Percentiles rank a stretch among this genome's conserved stretches.
These are phyloP conservation scores for Tetrahymena thermophila DNA, from an alignment of 73 alveolate genomes.

Conservation along the genomic window DNA sequence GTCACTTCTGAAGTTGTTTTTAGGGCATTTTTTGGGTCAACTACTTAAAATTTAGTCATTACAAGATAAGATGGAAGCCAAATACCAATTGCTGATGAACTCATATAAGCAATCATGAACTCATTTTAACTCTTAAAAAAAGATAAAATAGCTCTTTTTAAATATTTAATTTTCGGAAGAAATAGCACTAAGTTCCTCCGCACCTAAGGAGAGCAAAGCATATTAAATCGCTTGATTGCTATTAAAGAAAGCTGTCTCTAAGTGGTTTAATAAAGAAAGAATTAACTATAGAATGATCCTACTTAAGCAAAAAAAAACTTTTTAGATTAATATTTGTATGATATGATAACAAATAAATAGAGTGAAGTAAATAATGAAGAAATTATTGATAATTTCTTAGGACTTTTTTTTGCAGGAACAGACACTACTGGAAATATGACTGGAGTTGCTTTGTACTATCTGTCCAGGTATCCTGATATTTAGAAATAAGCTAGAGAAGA, in stretches of 20 bases:
- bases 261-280: neutral
- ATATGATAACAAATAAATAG: neutral
- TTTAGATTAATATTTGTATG: neutral
- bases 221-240: neutral
- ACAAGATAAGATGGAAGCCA: neutral
- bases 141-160: neutral
- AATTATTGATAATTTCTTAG: neutral
- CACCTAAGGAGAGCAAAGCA: neutral
- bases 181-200: neutral
- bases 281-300: neutral
- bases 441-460: neutral
- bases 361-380: neutral
- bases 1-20: neutral
- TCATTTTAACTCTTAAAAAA: neutral
- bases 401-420: neutral
- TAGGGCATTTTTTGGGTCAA: neutral
- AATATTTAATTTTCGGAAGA: neutral
- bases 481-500: neutral
- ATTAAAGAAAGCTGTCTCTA: neutral
- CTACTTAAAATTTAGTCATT: neutral
- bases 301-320: neutral
- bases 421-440: neutral
- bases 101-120: neutral
- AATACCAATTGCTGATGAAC: neutral
- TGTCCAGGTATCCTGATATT: neutral